Evolutionary conservation across 2,329 filamentous ascomycete species (phyloP), one percentile per base, ranked within the genome.

Genomic region (Fusarium chlamydosporum): DNA sequence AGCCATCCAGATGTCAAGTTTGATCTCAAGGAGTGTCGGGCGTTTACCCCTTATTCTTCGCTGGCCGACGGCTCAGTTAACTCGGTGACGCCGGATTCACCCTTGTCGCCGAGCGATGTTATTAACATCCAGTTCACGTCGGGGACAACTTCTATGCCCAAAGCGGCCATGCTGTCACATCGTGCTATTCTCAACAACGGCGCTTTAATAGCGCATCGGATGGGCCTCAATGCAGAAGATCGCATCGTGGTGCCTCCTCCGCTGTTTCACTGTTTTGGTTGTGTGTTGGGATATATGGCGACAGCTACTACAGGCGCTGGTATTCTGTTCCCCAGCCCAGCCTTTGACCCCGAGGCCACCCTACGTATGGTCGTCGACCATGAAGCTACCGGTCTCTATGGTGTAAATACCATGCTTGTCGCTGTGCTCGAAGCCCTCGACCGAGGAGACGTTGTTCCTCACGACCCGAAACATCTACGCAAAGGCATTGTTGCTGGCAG

Each of bases 91-190:
- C 85, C 86, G 0, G 82, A 85, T 55, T 56, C 77, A 26, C 81
- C 81, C 0, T 82, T 91, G 2, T 70, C 82, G 16, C 83, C 89
- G 0, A 78, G 87, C 64, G 95, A 98, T 51, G 89, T 91, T 4
- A 90, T 96, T 70, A 98, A 97, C 76, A 97, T 98, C 68, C 95
- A 98, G 78, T 98, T 98, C 82, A 99, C 96, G 0, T 95, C 91
- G 0, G 96, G 95, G n/a, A 98, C 96, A 0, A 98, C 96, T 0
- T 92, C 92, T 1, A 84, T 87, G 74, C 95, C 94, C 23, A 98
- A 98, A 81, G 96, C 96, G 0, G 95, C 95, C 2, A 96, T 94
- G 82, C 86, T 99, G 33, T 90, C 88, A 1, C 95, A 98, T 80
- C 86, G 85, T 4, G 90, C 87, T n/a, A 95, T 98, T 68, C 84